phyloP scores from a whole-genome alignment of 2,329 filamentous ascomycete species.

The Beauveria bassiana region DNA sequence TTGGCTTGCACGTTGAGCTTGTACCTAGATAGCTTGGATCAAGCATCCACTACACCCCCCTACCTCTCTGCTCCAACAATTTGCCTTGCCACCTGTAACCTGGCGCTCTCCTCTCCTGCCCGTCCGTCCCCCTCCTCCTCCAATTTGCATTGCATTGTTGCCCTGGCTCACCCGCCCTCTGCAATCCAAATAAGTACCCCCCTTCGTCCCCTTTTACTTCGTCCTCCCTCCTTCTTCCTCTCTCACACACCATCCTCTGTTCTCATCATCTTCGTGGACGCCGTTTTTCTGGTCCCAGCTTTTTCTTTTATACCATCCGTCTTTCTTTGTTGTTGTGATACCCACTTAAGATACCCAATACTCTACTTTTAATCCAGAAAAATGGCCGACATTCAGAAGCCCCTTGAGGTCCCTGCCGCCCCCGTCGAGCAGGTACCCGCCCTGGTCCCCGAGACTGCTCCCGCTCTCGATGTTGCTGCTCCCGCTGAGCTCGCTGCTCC shows the following conservation, averaged over 20 bases:
- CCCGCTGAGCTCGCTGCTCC: conserved; percentile 36
- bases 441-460: conserved; percentile 20
- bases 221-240: conserved; percentile 9
- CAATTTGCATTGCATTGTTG: conserved; percentile 7
- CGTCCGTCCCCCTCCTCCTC: conserved; percentile 4
- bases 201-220: conserved; percentile 24
- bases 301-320: conserved; percentile 32
- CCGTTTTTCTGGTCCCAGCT: conserved; percentile 27
- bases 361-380: conserved; percentile 34
- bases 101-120: neutral
- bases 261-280: conserved; percentile 27
- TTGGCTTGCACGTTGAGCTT: no score
- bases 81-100: conserved; percentile 1
- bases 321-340: conserved; percentile 44
- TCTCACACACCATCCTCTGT: conserved; percentile 20
- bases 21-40: no score
- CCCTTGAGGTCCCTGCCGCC: conserved; percentile 51
- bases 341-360: conserved; percentile 31
- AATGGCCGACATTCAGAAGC: conserved; percentile 71
- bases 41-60: neutral
- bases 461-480: conserved; percentile 22
- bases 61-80: neutral
- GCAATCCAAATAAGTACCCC: conserved; percentile 35
- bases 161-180: conserved; percentile 14
- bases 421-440: conserved; percentile 31